A percentile compares a stretch with the other conserved stretches of the same genome.
Conservation (phyloP, 2,329 filamentous ascomycete genomes). For the Daldinia sp. region DNA sequence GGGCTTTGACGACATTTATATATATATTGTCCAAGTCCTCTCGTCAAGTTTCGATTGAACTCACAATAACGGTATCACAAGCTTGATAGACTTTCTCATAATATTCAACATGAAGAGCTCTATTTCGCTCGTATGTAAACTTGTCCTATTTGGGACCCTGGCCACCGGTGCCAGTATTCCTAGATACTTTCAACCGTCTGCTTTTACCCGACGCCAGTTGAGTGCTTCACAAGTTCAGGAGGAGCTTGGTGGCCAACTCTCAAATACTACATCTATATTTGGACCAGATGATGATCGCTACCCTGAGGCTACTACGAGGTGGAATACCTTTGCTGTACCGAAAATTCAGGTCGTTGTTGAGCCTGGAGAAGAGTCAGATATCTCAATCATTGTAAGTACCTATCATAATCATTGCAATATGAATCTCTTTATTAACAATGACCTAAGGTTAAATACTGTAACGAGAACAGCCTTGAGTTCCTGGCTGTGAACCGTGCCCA, state of each 20-base stretch:
- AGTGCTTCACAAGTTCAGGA: not conserved
- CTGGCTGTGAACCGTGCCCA: slow-evolving; percentile 1
- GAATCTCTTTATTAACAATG: not conserved
- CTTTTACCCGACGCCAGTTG: not conserved
- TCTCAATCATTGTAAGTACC: not conserved
- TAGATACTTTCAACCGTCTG: not conserved
- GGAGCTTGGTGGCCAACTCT: slow-evolving; percentile 1
- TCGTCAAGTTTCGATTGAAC: too few relatives aligned
- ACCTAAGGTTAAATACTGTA: not conserved
- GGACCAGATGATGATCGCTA: slow-evolving; percentile 3
- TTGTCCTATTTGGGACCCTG: not conserved
- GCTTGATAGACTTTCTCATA: not conserved
- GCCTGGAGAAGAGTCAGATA: not conserved
- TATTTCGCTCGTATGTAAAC: not conserved
- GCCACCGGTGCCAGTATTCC: not conserved
- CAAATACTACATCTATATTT: slow-evolving; percentile 1
- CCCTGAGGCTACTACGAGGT: slow-evolving; percentile 2
- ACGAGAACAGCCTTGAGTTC: not conserved
- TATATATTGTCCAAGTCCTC: not conserved
- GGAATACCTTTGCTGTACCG: not conserved
- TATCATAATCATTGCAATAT: not conserved
- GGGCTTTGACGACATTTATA: not conserved
- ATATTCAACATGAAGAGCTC: not conserved
- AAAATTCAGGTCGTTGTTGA: not conserved
- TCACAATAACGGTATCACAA: not conserved